Base-by-base conservation (phyloP, 1,284 basidiomycete genomes). In the Cryptococcus depauperatus region DNA sequence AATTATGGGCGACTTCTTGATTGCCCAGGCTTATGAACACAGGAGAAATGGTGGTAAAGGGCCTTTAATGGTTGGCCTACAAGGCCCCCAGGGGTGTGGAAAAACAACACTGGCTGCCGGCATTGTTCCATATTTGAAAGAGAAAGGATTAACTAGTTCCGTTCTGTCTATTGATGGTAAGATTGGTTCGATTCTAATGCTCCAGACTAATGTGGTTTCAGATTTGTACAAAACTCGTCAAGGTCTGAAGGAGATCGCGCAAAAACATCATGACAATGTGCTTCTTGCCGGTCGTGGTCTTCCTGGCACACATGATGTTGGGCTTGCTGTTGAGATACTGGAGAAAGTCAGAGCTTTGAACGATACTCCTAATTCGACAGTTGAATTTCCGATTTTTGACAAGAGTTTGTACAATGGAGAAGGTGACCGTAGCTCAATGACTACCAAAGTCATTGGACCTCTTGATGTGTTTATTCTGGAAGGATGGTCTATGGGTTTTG, bases 391-490 rank as follows among this genome's bases (percentile, higher is more conserved):
- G 0, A 71, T 78, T 21, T 97, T 91, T 60, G 89, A 96, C 61
- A 97, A 97, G 74, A 84, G 83, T 53, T 64, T 83, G 32, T 79
- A 78, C 57, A 67, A 69, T 32, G 91, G 91, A 1, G 76, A 85
- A 64, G 92, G 92, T 0, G 92, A 97, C 66, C 80, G 92, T 5
- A 66, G 79, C 7, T 64, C 74, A 6, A 72, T 74, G 27, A 64
- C 58, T 1, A 47, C 62, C 7, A 33, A 29, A 0, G 57, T 75
- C 0, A 32, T 52, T 7, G 68, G 64, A 1, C 78, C 79, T 0
- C 61, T 92, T 3, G 86, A 93, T 61, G 72, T 96, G n/a, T 82
- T 96, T 38, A 76, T 97, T 37, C 74, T 96, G 29, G 69, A 73
- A 54, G 73, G 76, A 14, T 77, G 76, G 76, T 72, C 69, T 30